Evolutionary conservation across 2,329 filamentous ascomycete species (phyloP), one percentile per base, ranked within the genome.

Genomic region (Fusarium udum): DNA sequence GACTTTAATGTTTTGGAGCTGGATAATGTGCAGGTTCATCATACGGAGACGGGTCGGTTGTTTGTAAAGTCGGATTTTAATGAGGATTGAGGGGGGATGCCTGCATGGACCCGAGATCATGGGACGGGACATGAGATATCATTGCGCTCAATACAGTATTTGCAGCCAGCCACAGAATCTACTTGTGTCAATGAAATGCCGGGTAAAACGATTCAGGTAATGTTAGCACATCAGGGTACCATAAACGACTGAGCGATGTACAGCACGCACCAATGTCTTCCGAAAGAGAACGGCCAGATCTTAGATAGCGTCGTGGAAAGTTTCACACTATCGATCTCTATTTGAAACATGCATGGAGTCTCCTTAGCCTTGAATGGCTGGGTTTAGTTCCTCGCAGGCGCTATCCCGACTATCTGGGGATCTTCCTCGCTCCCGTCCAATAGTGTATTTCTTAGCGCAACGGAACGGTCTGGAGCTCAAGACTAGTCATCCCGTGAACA

Each of bases 171-270:
- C 48, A 52, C 31, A 36, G 8, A 26, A 1, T 26, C 4, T 3
- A 2, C 0, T 0, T 13, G 22, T 18, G 10, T 14, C 7, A 5
- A 13, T 24, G 0, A 2, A 10, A 7, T n/a, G 1, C 7, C 3
- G 11, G 7, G 15, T n/a, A 28, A 9, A 18, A 11, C 15, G 11
- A 3, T 26, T 24, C 36, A 3, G 48, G 16, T 2, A 11, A 15
- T 26, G 10, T 34, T 11, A 20, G n/a, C 31, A 20, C n/a, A 7
- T 34, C 12, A 7, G 8, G 1, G 15, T 11, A 36, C 31, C 13
- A 24, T 12, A 15, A 52, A 3, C 12, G 13, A 20, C n/a, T 7
- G 0, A 16, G 13, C 13, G 3, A 26, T 4, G 13, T 12, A 26
- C 2, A 6, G 2, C 3, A 20, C 15, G 1, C 16, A 13, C 22